Conservation (phyloP, 305 asterid species). For the Withania somnifera region DNA sequence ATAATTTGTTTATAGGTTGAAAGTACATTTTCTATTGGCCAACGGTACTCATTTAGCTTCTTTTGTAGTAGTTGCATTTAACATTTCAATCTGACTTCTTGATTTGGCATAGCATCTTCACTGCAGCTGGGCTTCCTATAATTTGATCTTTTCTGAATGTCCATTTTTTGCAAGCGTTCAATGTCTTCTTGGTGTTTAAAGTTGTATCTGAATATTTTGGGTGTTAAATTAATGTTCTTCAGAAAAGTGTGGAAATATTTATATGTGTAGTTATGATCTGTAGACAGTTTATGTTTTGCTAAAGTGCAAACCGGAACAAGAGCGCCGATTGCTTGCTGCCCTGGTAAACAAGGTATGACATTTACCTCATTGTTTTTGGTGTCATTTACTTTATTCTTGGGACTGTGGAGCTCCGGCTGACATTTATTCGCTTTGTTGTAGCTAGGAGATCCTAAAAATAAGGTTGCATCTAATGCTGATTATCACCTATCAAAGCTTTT, state of each 20-base stretch:
- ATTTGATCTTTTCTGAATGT: background rate
- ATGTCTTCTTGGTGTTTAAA: background rate
- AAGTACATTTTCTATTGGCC: background rate
- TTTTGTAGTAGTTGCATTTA: background rate
- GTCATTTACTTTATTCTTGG: background rate
- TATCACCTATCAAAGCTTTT: constrained; percentile 80
- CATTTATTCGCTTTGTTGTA: constrained; percentile 21
- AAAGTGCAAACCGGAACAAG: constrained; percentile 89
- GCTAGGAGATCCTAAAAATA: constrained; percentile 96
- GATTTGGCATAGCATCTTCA: background rate
- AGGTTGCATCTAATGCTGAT: constrained; percentile 93
- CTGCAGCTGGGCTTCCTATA: background rate
- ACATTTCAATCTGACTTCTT: background rate
- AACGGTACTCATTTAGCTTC: background rate
- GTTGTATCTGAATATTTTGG: background rate
- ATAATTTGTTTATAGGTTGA: background rate
- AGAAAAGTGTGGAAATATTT: background rate
- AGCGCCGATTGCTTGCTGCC: constrained; percentile 70
- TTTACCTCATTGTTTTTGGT: background rate
- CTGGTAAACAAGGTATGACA: constrained; percentile 75
- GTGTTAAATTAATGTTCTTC: background rate
- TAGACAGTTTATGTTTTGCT: constrained; percentile 67
- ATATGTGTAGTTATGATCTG: constrained; percentile 1
- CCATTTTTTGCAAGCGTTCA: background rate
- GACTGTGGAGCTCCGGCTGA: background rate